Base-by-base conservation (phyloP, 257 asterid genomes). In the Nicotiana tabacum region DNA sequence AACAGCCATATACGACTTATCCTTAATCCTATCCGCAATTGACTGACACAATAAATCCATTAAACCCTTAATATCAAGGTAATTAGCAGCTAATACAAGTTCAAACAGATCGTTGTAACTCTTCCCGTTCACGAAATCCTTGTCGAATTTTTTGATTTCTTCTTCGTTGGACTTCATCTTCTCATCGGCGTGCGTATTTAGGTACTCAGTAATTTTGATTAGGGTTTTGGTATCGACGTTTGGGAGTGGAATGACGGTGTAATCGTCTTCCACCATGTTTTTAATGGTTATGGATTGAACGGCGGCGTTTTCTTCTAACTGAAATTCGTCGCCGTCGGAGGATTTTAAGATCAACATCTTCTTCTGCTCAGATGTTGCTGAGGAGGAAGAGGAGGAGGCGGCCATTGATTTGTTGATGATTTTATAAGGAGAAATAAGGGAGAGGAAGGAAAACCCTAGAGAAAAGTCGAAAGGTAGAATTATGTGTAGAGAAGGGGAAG, bases 201-300 rank as follows among this genome's bases (percentile, higher is more conserved):
- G 29, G 76, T 70, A 84, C 2, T 8, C 35, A n/a, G 74, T 6
- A 30, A 87, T 66, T 18, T 18, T 24, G 5, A 16, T 18, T 32
- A 87, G 85, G 67, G 53, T 62, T 55, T 66, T 37, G 17, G 76
- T 57, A 30, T 35, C 30, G 13, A 84, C 77, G 53, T 32, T 46
- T 4, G 82, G 72, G 10, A 84, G 69, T 8, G 85, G 87, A 46
- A 66, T 68, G 53, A 18, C 4, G 24, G 24, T 64, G 81, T 35
- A 15, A 65, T 39, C 68, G 60, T 77, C 86, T n/a, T 82, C 84
- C n/a, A 72, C 84, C 77, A 82, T 62, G 84, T 79, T 35, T 56
- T 82, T 81, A 5, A 64, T 67, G 7, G 70, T 35, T 33, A 3
- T 62, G 12, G 81, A 81, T 24, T 72, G 79, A 29, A 82, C 13